These are phyloP conservation scores for Alternaria consortialis DNA, from an alignment of 2,329 filamentous ascomycete species.

Conservation along the genomic window DNA sequence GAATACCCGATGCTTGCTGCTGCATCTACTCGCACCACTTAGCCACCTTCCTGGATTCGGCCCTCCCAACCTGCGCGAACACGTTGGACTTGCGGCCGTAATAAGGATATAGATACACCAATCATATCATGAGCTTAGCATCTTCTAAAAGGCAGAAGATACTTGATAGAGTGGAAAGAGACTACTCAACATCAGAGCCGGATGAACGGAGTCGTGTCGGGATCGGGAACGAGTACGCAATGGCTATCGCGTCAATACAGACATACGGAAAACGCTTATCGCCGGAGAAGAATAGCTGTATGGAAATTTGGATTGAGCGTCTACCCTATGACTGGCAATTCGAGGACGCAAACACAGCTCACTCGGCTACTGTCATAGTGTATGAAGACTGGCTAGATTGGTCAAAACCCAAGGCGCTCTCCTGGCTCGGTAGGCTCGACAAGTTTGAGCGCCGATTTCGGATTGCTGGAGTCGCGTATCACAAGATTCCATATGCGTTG, in stretches of 20 bases:
- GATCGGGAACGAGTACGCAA: not conserved
- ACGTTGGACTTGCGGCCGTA: not conserved
- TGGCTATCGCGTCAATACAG: not conserved
- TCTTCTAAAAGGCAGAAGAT: not conserved
- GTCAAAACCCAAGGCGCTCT: not conserved
- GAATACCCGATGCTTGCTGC: not conserved
- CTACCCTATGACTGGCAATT: not conserved
- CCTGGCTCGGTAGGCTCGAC: conserved; percentile 13
- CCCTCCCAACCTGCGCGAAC: not conserved
- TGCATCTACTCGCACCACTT: not conserved
- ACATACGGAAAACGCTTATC: not conserved
- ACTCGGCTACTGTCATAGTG: not conserved
- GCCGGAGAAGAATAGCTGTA: not conserved
- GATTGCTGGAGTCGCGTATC: conserved; percentile 8
- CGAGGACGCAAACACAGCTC: not conserved
- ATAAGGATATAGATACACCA: not conserved
- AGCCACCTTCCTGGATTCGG: not conserved
- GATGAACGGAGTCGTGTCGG: not conserved
- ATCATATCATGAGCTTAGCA: not conserved
- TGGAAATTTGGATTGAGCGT: not conserved
- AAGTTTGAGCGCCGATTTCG: conserved; percentile 15
- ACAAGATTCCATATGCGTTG: conserved; percentile 9
- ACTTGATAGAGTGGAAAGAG: not conserved
- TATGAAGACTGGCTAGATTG: conserved; percentile 18
- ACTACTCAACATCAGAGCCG: not conserved